These are phyloP conservation scores for Leccinum uliginosum DNA, from an alignment of 768 basidiomycete species.

Conservation along the genomic window DNA sequence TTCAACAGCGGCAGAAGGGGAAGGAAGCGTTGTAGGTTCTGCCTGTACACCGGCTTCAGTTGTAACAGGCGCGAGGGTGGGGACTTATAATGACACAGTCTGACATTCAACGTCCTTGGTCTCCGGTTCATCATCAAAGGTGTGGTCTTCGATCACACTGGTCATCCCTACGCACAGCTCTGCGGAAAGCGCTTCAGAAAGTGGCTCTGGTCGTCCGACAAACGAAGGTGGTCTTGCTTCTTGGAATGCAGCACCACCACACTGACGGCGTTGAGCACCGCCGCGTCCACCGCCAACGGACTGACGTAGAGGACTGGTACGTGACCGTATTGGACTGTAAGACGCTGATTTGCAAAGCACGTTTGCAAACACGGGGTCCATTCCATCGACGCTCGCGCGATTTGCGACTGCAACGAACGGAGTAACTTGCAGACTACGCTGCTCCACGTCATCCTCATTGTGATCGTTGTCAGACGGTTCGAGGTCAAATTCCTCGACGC, in stretches of 20 bases:
- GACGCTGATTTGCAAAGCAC: conserved; percentile 57
- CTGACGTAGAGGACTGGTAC: conserved; percentile 59
- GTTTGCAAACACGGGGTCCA: conserved; percentile 84
- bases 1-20: conserved; percentile 19
- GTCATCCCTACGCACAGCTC: conserved; percentile 54
- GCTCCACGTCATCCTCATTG: conserved; percentile 25
- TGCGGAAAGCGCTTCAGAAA: conserved; percentile 67
- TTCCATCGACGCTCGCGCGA: conserved; percentile 73
- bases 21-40: conserved; percentile 22
- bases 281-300: conserved; percentile 49
- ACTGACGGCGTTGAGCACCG: conserved; percentile 47
- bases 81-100: conserved; percentile 40
- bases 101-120: conserved; percentile 63
- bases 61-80: conserved; percentile 28
- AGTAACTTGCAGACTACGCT: conserved; percentile 30
- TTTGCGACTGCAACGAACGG: conserved; percentile 46
- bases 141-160: conserved; percentile 36
- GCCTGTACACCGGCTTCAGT: conserved; percentile 41
- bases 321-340: conserved; percentile 38
- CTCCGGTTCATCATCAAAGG: conserved; percentile 43
- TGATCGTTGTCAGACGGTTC: conserved; percentile 23
- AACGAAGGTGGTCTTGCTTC: conserved; percentile 68
- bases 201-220: conserved; percentile 66
- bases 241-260: conserved; percentile 68
- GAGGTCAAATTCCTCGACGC: conserved; percentile 17